A percentile compares a stretch with the other conserved stretches of the same genome.
Conservation (phyloP, 2,329 filamentous ascomycete genomes). For the Aspergillus jensenii region DNA sequence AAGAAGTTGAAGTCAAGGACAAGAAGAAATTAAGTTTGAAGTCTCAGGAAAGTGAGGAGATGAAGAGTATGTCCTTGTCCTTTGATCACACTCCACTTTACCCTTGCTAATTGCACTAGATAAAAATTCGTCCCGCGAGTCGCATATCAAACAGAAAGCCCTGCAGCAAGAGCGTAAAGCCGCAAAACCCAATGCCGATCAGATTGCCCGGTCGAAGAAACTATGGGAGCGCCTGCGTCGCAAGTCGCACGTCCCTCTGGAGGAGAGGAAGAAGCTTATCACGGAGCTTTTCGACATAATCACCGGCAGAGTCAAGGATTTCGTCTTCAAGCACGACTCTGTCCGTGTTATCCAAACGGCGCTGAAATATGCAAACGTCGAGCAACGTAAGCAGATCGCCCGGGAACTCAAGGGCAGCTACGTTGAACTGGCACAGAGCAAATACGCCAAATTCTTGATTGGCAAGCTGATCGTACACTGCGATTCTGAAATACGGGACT, state of each 20-base stretch:
- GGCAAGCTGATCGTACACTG: slow-evolving; percentile 94
- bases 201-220: slow-evolving; percentile 87
- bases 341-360: slow-evolving; percentile 96
- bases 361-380: slow-evolving; percentile 86
- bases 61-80: slow-evolving; percentile 28
- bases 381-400: slow-evolving; percentile 84
- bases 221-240: slow-evolving; percentile 91
- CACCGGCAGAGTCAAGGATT: slow-evolving; percentile 86
- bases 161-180: slow-evolving; percentile 85
- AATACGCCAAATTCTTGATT: slow-evolving; percentile 96
- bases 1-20: slow-evolving; percentile 9
- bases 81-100: background rate
- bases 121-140: slow-evolving; percentile 74
- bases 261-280: slow-evolving; percentile 84
- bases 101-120: slow-evolving; percentile 41
- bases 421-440: slow-evolving; percentile 82
- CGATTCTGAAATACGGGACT: slow-evolving; percentile 78
- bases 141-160: slow-evolving; percentile 89
- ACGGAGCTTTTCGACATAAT: slow-evolving; percentile 89
- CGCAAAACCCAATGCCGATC: slow-evolving; percentile 88
- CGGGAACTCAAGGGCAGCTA: slow-evolving; percentile 83
- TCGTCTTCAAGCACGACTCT: slow-evolving; percentile 97
- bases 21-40: slow-evolving; percentile 18
- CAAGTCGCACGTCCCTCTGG: slow-evolving; percentile 88
- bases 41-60: slow-evolving; percentile 18